Percentiles rank a stretch among this genome's conserved stretches.
phyloP scores from a whole-genome alignment of 306 rosid genomes.

The Medicago ruthenica region DNA sequence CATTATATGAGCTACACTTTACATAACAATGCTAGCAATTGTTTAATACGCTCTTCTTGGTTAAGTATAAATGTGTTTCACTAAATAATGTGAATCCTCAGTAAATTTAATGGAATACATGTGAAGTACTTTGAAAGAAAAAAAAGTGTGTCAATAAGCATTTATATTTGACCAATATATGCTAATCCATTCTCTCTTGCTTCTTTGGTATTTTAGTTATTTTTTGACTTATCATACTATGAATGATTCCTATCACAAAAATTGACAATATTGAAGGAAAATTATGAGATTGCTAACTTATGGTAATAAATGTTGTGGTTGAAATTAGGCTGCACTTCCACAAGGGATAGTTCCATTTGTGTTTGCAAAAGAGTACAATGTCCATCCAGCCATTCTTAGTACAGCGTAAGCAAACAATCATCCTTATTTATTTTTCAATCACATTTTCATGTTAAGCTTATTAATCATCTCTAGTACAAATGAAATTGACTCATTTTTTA shows the following conservation, averaged over 20 bases:
- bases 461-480: not conserved
- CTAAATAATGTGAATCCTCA: too few species aligned
- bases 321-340: slow-evolving; percentile 88
- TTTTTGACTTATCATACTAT: too few species aligned
- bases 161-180: too few species aligned
- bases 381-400: slow-evolving; percentile 93
- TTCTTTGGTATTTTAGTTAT: not conserved
- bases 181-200: not conserved
- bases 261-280: not conserved
- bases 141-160: not conserved
- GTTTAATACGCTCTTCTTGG: too few species aligned
- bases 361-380: slow-evolving; percentile 95
- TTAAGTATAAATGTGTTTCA: too few species aligned
- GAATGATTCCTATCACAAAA: not conserved
- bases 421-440: not conserved
- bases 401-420: slow-evolving; percentile 65
- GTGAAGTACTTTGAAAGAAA: too few species aligned
- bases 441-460: not conserved
- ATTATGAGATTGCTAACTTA: slow-evolving; percentile 7
- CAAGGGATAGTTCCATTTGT: slow-evolving; percentile 97
- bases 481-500: not conserved
- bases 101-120: too few species aligned
- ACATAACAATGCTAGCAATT: too few species aligned
- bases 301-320: slow-evolving; percentile 10
- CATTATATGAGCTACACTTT: too few species aligned